Conservation (phyloP, 768 basidiomycete genomes). For the Amanita muscaria region DNA sequence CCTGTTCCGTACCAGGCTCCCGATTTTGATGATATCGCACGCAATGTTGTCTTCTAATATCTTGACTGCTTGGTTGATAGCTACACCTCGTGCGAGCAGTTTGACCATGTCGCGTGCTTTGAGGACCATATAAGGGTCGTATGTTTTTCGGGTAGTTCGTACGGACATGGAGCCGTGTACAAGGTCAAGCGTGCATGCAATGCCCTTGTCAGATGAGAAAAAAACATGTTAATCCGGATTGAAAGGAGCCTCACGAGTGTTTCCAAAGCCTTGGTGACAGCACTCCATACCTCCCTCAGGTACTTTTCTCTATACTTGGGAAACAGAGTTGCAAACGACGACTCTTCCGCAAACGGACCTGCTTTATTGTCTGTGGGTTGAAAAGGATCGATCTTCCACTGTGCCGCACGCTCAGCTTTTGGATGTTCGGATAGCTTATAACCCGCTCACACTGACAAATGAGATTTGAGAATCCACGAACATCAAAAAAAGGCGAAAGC, state of each 20-base stretch:
- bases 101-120: conserved; percentile 97
- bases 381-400: conserved; percentile 92
- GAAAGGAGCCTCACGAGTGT: conserved; percentile 56
- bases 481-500: conserved; percentile 20
- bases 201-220: too few species aligned
- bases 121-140: conserved; percentile 91
- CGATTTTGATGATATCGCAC: conserved; percentile 98
- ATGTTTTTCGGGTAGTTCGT: conserved; percentile 92
- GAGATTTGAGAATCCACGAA: conserved; percentile 6
- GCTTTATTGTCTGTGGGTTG: conserved; percentile 64
- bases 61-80: conserved; percentile 77
- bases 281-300: conserved; percentile 89
- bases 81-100: conserved; percentile 86
- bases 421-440: too few species aligned
- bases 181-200: conserved; percentile 87
- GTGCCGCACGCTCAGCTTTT: background rate
- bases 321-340: conserved; percentile 95
- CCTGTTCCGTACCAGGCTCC: conserved; percentile 88
- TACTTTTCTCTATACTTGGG: conserved; percentile 99
- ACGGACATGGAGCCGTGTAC: conserved; percentile 98
- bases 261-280: conserved; percentile 79
- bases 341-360: conserved; percentile 88
- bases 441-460: conserved; percentile 38
- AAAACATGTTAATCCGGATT: too few species aligned
- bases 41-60: conserved; percentile 84